phyloP scores from a whole-genome alignment of 805 yeast genomes.

The Pichia gijzeniarum region DNA sequence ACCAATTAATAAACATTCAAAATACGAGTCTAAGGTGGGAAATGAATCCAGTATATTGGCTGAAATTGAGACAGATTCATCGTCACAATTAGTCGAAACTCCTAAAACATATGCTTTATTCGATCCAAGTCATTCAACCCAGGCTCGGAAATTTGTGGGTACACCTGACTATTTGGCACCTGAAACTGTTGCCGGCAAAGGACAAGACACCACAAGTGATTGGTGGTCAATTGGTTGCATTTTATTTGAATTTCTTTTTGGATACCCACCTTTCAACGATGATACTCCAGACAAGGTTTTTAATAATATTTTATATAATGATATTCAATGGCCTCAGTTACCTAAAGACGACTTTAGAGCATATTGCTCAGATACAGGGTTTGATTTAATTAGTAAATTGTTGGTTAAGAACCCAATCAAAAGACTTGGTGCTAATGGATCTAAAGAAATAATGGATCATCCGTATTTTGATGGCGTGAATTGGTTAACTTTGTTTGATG shows the following conservation, averaged over 20 bases:
- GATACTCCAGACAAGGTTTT: slow-evolving; percentile 74
- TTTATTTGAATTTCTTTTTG: slow-evolving; percentile 83
- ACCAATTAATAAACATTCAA: slow-evolving; percentile 28
- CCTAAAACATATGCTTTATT: slow-evolving; percentile 52
- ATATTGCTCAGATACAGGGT: slow-evolving; percentile 59
- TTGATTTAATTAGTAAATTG: slow-evolving; percentile 61
- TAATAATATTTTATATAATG: slow-evolving; percentile 65
- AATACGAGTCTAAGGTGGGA: neutral
- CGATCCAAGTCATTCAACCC: slow-evolving; percentile 50
- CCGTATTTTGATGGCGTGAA: slow-evolving; percentile 65
- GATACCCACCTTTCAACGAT: slow-evolving; percentile 93
- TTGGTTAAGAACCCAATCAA: slow-evolving; percentile 55
- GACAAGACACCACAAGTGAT: slow-evolving; percentile 82
- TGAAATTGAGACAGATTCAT: slow-evolving; percentile 4
- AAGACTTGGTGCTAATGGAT: slow-evolving; percentile 75
- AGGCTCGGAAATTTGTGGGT: slow-evolving; percentile 73
- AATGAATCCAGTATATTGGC: neutral
- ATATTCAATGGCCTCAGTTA: slow-evolving; percentile 79
- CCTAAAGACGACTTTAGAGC: slow-evolving; percentile 45
- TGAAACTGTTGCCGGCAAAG: slow-evolving; percentile 80
- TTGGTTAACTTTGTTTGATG: slow-evolving; percentile 68
- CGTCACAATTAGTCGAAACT: slow-evolving; percentile 15
- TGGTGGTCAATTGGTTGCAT: slow-evolving; percentile 99
- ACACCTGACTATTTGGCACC: slow-evolving; percentile 98
- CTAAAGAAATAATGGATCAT: slow-evolving; percentile 72